Evolutionary conservation across 768 basidiomycete species (phyloP), one percentile per base, ranked within the genome.

Genomic region (Rubroboletus pulcherrimus): DNA sequence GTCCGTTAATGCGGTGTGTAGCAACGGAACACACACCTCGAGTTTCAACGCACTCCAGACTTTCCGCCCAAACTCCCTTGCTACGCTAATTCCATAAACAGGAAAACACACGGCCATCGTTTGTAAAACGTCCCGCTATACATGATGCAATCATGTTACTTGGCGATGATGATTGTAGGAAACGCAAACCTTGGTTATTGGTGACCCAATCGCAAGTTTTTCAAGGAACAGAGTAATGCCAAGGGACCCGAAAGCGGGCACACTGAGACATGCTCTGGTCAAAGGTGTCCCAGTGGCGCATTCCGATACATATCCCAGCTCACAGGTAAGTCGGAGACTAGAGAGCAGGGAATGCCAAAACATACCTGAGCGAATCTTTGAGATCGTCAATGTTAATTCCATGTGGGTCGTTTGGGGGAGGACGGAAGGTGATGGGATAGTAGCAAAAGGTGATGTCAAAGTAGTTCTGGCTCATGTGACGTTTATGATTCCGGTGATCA

Each of bases 401-500:
- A 69, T 96, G 94, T 17, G 93, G 93, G 66, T 98, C 94, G 62
- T 93, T 87, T 1, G 93, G 89, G 17, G 95, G 93, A 9, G 96
- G 93, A 55, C 89, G 82, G 75, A 97, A 99, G 0, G 93, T 92
- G 53, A 99, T 98, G 0, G 97, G 97, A 74, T 98, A 99, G 71
- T 99, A 99, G 70, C 97, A 98, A 71, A 95, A 98, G 0, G 87
- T 90, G 67, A 98, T 86, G 64, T 98, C 92, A 74, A 96, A 98
- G 46, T 98, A 76, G 49, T 87, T 82, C 93, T 98, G 62, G 7
- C 31, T 19, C 43, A n/a, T 38, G 37, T 29, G 19, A 45, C n/a
- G 39, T 29, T 45, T 19, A 37, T 39, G 24, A 21, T 44, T 24
- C 14, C 8, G 29, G 29, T 24, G 4, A 41, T 43, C 43, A 8